Percentiles rank a stretch among this genome's conserved stretches.
phyloP scores from a whole-genome alignment of 176 grass and related monocot species.

The Areca catechu region DNA sequence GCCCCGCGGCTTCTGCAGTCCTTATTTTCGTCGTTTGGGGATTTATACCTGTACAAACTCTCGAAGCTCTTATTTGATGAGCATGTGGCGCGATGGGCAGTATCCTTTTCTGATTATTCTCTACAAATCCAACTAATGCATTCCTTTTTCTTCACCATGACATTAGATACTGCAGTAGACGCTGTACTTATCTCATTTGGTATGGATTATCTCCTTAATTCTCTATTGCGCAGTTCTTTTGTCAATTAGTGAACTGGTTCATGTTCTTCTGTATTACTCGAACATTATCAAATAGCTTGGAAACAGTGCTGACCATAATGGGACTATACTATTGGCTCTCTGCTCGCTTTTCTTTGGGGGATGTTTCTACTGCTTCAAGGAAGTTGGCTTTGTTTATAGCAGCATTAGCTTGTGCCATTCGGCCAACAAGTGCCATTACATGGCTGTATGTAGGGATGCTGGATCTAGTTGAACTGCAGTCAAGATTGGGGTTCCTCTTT shows the following conservation, averaged over 20 bases:
- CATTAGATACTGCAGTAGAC: neutral
- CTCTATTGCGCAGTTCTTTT: slow-evolving; percentile 46
- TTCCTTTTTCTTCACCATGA: neutral
- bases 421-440: slow-evolving; percentile 84
- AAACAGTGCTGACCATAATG: slow-evolving; percentile 67
- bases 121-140: neutral
- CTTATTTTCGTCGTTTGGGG: slow-evolving; percentile 64
- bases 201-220: slow-evolving; percentile 35
- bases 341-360: slow-evolving; percentile 34
- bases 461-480: slow-evolving; percentile 63
- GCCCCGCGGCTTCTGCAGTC: slow-evolving; percentile 74
- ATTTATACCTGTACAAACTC: slow-evolving; percentile 79
- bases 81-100: slow-evolving; percentile 66
- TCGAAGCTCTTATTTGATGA: slow-evolving; percentile 67
- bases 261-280: slow-evolving; percentile 81
- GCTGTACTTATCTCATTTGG: neutral
- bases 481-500: slow-evolving; percentile 45
- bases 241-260: slow-evolving; percentile 86
- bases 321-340: slow-evolving; percentile 80
- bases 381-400: slow-evolving; percentile 65
- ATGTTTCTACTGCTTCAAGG: slow-evolving; percentile 39
- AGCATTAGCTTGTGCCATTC: slow-evolving; percentile 74
- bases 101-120: slow-evolving; percentile 39
- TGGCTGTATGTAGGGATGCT: slow-evolving; percentile 79
- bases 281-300: slow-evolving; percentile 86